A percentile compares a stretch with the other conserved stretches of the same genome.
phyloP scores from a whole-genome alignment of 2,329 filamentous ascomycete genomes.

The Pseudocercospora fijiensis region DNA sequence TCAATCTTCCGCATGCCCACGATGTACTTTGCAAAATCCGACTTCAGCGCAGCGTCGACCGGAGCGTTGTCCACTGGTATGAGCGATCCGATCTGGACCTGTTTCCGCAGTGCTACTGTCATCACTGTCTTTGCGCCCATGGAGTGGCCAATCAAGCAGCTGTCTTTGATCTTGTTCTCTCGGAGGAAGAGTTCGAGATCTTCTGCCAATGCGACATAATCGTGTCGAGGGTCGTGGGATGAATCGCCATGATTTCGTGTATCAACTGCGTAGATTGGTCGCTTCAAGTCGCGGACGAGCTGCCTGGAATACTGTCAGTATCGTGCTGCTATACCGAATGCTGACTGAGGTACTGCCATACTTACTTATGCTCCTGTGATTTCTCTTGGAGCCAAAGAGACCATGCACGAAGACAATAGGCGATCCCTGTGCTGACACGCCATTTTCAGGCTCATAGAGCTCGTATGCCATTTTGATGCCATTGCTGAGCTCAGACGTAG shows the following conservation, averaged over 20 bases:
- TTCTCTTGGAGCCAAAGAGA: slow-evolving; percentile 91
- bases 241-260: slow-evolving; percentile 92
- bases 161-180: slow-evolving; percentile 65
- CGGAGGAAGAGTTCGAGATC: slow-evolving; percentile 79
- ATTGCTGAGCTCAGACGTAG: slow-evolving; percentile 36
- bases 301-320: slow-evolving; percentile 54
- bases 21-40: slow-evolving; percentile 76
- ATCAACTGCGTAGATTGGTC: slow-evolving; percentile 82
- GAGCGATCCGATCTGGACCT: slow-evolving; percentile 66
- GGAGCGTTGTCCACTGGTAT: slow-evolving; percentile 91
- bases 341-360: slow-evolving; percentile 49
- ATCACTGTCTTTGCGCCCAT: slow-evolving; percentile 97
- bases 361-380: slow-evolving; percentile 94
- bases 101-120: slow-evolving; percentile 73
- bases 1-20: slow-evolving; percentile 83
- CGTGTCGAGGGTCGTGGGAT: slow-evolving; percentile 71
- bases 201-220: slow-evolving; percentile 77
- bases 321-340: not conserved
- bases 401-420: slow-evolving; percentile 90
- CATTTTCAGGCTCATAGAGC: slow-evolving; percentile 58
- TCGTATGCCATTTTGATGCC: slow-evolving; percentile 60
- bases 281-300: slow-evolving; percentile 74
- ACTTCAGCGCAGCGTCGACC: slow-evolving; percentile 71
- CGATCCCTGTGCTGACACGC: slow-evolving; percentile 40
- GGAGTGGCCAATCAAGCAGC: slow-evolving; percentile 86